Evolutionary conservation across 1,284 basidiomycete species (phyloP), one percentile per base, ranked within the genome.

Genomic region (Apiotrichum laibachii): DNA sequence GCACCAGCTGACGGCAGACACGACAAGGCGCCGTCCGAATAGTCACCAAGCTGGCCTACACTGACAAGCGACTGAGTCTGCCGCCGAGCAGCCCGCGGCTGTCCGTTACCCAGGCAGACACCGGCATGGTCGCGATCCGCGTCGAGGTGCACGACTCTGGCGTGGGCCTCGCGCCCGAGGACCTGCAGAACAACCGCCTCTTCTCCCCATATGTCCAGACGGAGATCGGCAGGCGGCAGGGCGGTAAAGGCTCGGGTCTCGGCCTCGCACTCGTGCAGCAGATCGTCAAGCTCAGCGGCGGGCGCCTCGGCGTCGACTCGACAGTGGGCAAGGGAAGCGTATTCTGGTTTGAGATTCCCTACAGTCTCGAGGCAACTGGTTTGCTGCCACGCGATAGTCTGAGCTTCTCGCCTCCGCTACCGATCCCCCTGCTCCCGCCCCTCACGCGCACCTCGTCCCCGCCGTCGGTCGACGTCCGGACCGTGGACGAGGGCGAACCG

Each of bases 211-310:
- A 77, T 60, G 72, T 77, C 26, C 76, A 80, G 60, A 81, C 80
- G 8, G 80, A 80, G 58, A 79, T 80, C 40, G 91, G 90, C 9
- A 82, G 88, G 59, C 83, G 86, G 67, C 92, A 94, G 80, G 83
- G 89, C 61, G 90, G 89, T 11, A 92, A 92, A 78, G 91, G 91
- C 3, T 91, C 89, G 0, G 90, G 90, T 3, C 80, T 93, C n/a
- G 92, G 91, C 15, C 76, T 94, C 21, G 90, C 90, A 2, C 83
- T 94, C 21, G 90, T 93, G n/a, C 82, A 90, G 43, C 89, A 91
- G 71, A 93, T 95, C 58, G 88, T 95, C 63, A 90, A 88, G 75
- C 81, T 91, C 37, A 87, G 84, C 55, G 86, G 88, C 11, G 92
- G 91, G 8, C 83, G 89, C 22, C 79, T 92, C 12, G 89, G 91